Evolutionary conservation across 2,329 filamentous ascomycete species (phyloP).

Genomic region (Didymella glomerata): DNA sequence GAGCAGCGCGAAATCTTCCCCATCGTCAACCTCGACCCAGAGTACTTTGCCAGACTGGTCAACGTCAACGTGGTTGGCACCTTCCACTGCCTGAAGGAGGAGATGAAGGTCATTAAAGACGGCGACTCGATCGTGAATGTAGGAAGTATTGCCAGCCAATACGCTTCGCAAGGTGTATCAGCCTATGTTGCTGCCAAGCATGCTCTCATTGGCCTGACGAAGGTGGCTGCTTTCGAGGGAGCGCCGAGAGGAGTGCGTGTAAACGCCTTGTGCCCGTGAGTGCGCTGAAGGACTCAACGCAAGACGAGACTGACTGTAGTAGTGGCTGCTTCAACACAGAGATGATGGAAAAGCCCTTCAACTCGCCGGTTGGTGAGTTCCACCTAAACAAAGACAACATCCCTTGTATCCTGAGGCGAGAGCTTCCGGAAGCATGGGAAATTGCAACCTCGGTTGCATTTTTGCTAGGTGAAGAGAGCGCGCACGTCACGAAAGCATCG

Average conservation of each 20-base stretch:
- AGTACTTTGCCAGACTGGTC: slow-evolving; percentile 19
- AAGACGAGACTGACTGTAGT: background rate
- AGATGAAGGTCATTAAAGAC: slow-evolving; percentile 31
- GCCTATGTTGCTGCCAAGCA: slow-evolving; percentile 59
- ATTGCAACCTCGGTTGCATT: slow-evolving; percentile 23
- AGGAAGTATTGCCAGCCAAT: slow-evolving; percentile 23
- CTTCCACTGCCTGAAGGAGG: slow-evolving; percentile 16
- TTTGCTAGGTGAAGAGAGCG: slow-evolving; percentile 22
- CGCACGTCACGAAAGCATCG: slow-evolving; percentile 21
- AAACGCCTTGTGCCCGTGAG: slow-evolving; percentile 58
- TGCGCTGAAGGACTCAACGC: background rate
- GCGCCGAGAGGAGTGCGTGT: slow-evolving; percentile 57
- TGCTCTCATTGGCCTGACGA: slow-evolving; percentile 57
- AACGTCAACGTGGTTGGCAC: slow-evolving; percentile 6
- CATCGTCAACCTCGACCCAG: slow-evolving; percentile 22
- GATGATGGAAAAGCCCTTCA: slow-evolving; percentile 22
- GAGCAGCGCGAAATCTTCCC: slow-evolving; percentile 28
- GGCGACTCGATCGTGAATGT: slow-evolving; percentile 29
- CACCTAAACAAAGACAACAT: slow-evolving; percentile 20
- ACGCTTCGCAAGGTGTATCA: slow-evolving; percentile 27
- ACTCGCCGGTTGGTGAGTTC: slow-evolving; percentile 17
- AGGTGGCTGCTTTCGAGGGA: slow-evolving; percentile 58
- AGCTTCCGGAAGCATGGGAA: slow-evolving; percentile 20
- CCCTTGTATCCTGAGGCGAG: slow-evolving; percentile 15
- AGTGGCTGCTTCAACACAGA: slow-evolving; percentile 22